Base-by-base conservation (phyloP, 768 basidiomycete species). In the Termitomyces sp. region DNA sequence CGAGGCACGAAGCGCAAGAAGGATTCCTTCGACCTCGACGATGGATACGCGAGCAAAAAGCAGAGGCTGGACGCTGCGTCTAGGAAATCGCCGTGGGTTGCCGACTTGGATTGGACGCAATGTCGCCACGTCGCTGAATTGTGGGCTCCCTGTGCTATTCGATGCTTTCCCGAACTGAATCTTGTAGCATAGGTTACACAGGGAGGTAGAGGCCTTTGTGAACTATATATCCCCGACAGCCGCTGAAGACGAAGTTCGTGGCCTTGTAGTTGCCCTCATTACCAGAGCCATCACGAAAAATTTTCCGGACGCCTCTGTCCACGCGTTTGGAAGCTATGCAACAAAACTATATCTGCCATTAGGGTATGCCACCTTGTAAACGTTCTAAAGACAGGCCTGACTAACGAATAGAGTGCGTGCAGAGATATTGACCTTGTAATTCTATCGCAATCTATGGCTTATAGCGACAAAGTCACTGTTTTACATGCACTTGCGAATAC, bases 341-440 rank as follows among this genome's bases (percentile, higher is more conserved):
- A 98, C 96, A 6, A 92, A 93, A 66, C 75, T 98, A 14, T 99
- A 98, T 70, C 80, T 98, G 22, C 96, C 97, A 4, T 76, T 83
- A 53, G 95, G 95, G 95, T 97, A 70, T 66, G 89, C 74, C 64
- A 12, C 24, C 35, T 50, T 8, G 20, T 28, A 4, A 42, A 7
- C n/a, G 32, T 58, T 18, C 49, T 42, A 12, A 24, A 26, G 36
- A 14, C 47, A 14, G 52, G 35, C 20, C 40, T 58, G 60, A 32
- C 38, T 62, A 40, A 66, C 54, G 54, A 70, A 50, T 66, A 58
- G 56, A 49, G 48, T 40, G 35, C 56, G 48, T 44, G 26, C 33
- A 96, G 96, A 28, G 97, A 98, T 70, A 97, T 98, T 64, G 97
- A 99, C 68, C 79, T 98, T 9, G 95, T 98, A 56, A 82, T 98